Conservation (phyloP, 805 yeast genomes). For the Starmerella etchellsii region DNA sequence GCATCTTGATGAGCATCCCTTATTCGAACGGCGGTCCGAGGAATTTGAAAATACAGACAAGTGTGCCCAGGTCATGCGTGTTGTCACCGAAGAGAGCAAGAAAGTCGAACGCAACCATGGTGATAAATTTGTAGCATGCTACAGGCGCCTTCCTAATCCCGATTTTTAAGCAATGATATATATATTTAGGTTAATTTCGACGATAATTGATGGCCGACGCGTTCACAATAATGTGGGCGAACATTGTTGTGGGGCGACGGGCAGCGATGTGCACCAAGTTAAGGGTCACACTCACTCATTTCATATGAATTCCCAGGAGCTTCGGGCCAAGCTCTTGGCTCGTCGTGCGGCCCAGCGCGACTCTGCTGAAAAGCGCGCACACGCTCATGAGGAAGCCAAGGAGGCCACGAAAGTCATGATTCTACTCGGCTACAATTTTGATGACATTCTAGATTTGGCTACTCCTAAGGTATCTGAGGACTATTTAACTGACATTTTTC, state of each 20-base stretch:
- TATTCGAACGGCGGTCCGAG: conserved; percentile 64
- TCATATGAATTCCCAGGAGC: conserved; percentile 2
- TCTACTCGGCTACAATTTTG: conserved; percentile 21
- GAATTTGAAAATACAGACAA: conserved; percentile 72
- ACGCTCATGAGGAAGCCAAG: conserved; percentile 8
- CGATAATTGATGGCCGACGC: too few species aligned
- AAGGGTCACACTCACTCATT: neutral
- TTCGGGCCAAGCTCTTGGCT: conserved; percentile 17
- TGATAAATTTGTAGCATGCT: conserved; percentile 77
- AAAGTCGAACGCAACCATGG: conserved; percentile 89
- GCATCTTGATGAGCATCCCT: conserved; percentile 81
- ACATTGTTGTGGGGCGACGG: neutral
- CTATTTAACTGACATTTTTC: conserved; percentile 8
- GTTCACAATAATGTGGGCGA: too few species aligned
- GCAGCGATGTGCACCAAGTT: too few species aligned
- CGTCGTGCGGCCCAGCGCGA: conserved; percentile 14
- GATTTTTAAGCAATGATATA: neutral
- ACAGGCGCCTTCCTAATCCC: conserved; percentile 23
- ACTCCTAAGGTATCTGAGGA: conserved; percentile 5
- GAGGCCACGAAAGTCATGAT: conserved; percentile 18
- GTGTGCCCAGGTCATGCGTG: conserved; percentile 78
- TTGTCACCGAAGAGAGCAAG: conserved; percentile 96
- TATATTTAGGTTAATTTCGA: neutral
- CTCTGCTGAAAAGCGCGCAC: conserved; percentile 1
- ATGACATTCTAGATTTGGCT: conserved; percentile 18